Evolutionary conservation across 2,329 filamentous ascomycete species (phyloP).

Genomic region (Onygenales sp.): DNA sequence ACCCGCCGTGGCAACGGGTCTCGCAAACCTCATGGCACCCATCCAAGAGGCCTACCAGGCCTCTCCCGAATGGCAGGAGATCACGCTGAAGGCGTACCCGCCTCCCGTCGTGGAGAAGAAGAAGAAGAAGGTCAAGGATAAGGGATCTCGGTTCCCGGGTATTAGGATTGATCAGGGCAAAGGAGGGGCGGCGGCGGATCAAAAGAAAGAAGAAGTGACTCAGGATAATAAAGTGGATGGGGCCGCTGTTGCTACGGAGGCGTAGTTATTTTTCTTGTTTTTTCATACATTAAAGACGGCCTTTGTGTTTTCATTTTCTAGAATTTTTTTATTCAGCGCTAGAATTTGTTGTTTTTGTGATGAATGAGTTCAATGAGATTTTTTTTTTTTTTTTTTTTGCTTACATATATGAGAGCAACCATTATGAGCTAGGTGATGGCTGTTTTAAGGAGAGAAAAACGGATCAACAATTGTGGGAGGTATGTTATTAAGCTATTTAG

Average conservation of each 20-base stretch:
- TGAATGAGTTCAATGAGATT: too few relatives aligned
- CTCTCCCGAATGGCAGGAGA: conserved; percentile 69
- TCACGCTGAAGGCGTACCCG: conserved; percentile 74
- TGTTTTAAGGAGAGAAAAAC: too few relatives aligned
- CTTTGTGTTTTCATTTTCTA: too few relatives aligned
- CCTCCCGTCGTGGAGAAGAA: conserved; percentile 58
- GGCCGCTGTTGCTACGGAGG: background rate
- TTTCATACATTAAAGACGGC: too few relatives aligned
- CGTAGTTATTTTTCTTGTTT: too few relatives aligned
- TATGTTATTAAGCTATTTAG: too few relatives aligned
- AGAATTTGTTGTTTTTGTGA: too few relatives aligned
- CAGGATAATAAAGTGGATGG: background rate
- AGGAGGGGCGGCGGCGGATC: background rate
- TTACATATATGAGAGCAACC: too few relatives aligned
- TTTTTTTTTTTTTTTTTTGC: too few relatives aligned
- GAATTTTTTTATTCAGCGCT: too few relatives aligned
- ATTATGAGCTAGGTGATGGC: too few relatives aligned
- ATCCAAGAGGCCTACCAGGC: conserved; percentile 65
- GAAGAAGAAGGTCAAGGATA: conserved; percentile 66
- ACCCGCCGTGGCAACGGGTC: conserved; percentile 64
- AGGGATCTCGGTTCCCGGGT: conserved; percentile 57
- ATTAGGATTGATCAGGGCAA: background rate
- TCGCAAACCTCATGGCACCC: conserved; percentile 65
- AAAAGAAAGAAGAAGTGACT: background rate
- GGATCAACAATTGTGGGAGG: too few relatives aligned